Conservation (phyloP, 169 alveolate genomes). For the Perkinsus chesapeaki region DNA sequence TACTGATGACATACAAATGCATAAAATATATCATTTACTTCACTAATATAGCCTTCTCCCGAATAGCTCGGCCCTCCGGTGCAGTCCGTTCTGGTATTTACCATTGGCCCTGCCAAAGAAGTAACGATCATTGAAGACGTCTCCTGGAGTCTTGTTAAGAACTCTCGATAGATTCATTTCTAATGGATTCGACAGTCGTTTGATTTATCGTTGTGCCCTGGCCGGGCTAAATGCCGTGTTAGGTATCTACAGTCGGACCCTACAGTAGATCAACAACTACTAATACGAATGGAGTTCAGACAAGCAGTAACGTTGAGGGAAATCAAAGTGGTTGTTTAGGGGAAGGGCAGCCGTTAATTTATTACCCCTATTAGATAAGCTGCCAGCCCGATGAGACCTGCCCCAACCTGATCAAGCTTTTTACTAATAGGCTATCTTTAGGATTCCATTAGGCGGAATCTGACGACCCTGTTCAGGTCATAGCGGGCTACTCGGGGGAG, state of each 20-base stretch:
- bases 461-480: background rate
- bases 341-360: background rate
- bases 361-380: background rate
- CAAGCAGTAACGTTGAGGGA: conserved; percentile 4
- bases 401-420: conserved; percentile 1
- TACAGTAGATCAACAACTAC: conserved; percentile 1
- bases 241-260: conserved; percentile 8
- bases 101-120: too few relatives aligned
- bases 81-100: too few relatives aligned
- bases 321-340: background rate
- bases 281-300: background rate
- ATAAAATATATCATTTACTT: too few relatives aligned
- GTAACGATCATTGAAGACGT: too few relatives aligned
- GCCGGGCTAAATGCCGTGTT: background rate
- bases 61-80: too few relatives aligned
- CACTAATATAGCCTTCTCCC: too few relatives aligned
- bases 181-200: too few relatives aligned
- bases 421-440: background rate
- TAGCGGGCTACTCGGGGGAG: background rate
- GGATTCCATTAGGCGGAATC: background rate
- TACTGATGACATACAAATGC: too few relatives aligned
- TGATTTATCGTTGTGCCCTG: too few relatives aligned
- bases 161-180: too few relatives aligned
- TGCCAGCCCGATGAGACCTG: background rate
- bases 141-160: too few relatives aligned